Evolutionary conservation across 257 asterid genomes (phyloP).

Genomic region (Orobanche coerulescens): DNA sequence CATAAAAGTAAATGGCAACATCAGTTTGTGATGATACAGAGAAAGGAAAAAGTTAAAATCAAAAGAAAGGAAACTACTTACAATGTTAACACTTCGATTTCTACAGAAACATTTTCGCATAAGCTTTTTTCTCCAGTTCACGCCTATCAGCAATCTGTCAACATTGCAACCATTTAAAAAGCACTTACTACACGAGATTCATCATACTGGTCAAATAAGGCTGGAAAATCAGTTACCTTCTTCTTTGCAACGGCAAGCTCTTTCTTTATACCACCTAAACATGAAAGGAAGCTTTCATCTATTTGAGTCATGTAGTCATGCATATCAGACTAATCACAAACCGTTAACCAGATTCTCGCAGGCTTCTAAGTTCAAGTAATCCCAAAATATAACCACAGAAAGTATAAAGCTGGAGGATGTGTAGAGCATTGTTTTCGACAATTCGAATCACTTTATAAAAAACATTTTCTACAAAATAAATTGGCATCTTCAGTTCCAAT

Average conservation of each 20-base stretch:
- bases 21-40: conserved; percentile 8
- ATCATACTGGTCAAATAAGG: conserved; percentile 18
- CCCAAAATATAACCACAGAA: conserved; percentile 2
- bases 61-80: conserved; percentile 21
- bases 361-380: conserved; percentile 13
- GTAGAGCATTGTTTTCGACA: not conserved
- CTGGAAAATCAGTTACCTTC: conserved; percentile 39
- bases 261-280: conserved; percentile 59
- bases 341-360: not conserved
- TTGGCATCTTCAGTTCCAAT: not conserved
- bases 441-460: not conserved
- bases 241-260: conserved; percentile 62
- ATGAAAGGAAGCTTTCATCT: not conserved
- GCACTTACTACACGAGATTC: conserved; percentile 1
- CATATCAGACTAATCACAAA: not conserved
- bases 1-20: not conserved
- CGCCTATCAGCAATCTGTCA: conserved; percentile 59
- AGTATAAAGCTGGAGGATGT: not conserved
- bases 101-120: conserved; percentile 61
- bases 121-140: conserved; percentile 50
- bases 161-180: conserved; percentile 16
- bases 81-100: conserved; percentile 17
- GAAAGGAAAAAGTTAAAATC: not conserved
- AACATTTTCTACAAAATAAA: not conserved
- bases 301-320: conserved; percentile 8